These are phyloP conservation scores for Populus hybrid DNA, from an alignment of 441 rosid species.

Conservation along the genomic window DNA sequence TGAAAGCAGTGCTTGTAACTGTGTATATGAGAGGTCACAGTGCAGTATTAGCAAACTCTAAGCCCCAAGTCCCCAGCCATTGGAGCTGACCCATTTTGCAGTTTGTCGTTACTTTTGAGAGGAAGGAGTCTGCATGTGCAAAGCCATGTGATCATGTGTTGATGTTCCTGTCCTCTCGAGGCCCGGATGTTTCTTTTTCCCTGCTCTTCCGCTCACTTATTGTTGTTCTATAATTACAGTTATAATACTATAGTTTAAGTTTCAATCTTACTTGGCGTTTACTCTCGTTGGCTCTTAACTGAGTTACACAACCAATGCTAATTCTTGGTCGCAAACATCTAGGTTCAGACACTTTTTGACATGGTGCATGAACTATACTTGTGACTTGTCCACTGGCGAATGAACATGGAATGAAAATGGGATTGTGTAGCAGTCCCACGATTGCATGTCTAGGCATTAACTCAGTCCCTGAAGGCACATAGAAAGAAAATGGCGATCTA, in stretches of 20 bases:
- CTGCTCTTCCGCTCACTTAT: background rate
- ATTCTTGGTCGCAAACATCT: background rate
- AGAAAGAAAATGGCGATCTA: too few relatives aligned
- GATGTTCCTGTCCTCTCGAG: conserved; percentile 25
- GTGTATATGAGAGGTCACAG: background rate
- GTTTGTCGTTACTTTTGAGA: conserved; percentile 20
- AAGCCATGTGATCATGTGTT: conserved; percentile 58
- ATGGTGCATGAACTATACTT: background rate
- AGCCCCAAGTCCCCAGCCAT: background rate
- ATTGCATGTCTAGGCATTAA: background rate
- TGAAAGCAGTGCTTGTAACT: background rate
- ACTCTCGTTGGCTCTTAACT: background rate
- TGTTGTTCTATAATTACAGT: background rate
- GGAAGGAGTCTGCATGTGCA: conserved; percentile 40
- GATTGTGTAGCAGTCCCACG: background rate
- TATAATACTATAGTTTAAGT: background rate
- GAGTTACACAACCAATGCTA: background rate
- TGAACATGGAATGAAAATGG: background rate
- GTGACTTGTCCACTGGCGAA: background rate
- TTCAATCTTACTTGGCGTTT: background rate
- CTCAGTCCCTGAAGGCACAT: background rate
- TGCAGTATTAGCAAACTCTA: background rate
- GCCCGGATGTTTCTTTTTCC: conserved; percentile 9
- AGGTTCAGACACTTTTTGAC: background rate
- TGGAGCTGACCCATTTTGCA: background rate